A percentile compares a stretch with the other conserved stretches of the same genome.
These are phyloP conservation scores for Metarhizium robertsii DNA, from an alignment of 2,329 filamentous ascomycete species.

Conservation along the genomic window DNA sequence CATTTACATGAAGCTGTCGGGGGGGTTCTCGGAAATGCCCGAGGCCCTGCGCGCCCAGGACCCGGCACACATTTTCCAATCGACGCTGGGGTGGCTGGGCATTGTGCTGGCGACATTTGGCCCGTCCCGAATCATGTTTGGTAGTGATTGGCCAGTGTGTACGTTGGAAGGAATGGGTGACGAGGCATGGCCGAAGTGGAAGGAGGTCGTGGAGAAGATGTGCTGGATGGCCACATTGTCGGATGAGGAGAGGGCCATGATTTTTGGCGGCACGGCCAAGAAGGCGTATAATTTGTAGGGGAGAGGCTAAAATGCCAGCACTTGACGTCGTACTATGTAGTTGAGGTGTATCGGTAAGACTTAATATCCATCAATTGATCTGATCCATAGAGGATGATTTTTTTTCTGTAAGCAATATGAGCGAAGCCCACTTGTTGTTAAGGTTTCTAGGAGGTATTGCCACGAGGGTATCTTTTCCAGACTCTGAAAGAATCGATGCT, in stretches of 20 bases:
- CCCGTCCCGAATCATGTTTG: slow-evolving; percentile 71
- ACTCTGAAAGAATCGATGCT: too few species aligned
- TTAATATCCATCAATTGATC: too few species aligned
- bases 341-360: too few species aligned
- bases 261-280: slow-evolving; percentile 66
- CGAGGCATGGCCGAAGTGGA: slow-evolving; percentile 69
- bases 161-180: slow-evolving; percentile 43
- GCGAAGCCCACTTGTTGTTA: too few species aligned
- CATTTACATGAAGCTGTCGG: slow-evolving; percentile 89
- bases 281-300: slow-evolving; percentile 55
- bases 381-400: too few species aligned
- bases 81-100: slow-evolving; percentile 61
- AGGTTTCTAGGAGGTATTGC: too few species aligned
- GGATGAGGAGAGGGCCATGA: slow-evolving; percentile 50
- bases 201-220: slow-evolving; percentile 56
- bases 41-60: slow-evolving; percentile 36
- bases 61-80: slow-evolving; percentile 49
- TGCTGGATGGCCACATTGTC: slow-evolving; percentile 53
- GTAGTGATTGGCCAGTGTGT: slow-evolving; percentile 89
- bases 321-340: neutral
- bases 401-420: too few species aligned
- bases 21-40: slow-evolving; percentile 72
- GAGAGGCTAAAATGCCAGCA: neutral
- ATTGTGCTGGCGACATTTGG: slow-evolving; percentile 66
- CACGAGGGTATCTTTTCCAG: too few species aligned